These are phyloP conservation scores for Hibiscus syriacus DNA, from an alignment of 345 rosid species.

Conservation along the genomic window DNA sequence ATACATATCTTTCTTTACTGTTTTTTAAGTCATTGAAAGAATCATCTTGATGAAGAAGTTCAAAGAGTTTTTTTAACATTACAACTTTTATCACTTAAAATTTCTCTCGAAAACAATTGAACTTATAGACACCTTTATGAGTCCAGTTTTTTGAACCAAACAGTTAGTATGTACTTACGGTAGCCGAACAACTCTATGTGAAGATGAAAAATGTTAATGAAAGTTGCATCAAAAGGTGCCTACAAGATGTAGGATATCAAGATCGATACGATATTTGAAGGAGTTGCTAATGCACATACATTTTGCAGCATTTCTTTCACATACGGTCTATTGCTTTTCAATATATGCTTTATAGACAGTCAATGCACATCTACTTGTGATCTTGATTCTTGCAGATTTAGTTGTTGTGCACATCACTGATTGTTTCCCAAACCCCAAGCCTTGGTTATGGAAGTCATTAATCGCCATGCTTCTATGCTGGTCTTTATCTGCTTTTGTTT, in stretches of 20 bases:
- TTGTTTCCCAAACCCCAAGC: neutral
- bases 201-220: neutral
- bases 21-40: neutral
- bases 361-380: too few species aligned
- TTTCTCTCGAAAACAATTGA: neutral
- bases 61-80: neutral
- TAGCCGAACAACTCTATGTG: neutral
- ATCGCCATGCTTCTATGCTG: neutral
- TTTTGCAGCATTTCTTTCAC: neutral
- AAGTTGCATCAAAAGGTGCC: neutral
- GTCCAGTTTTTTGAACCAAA: neutral
- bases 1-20: neutral
- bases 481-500: neutral
- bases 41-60: neutral
- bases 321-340: neutral
- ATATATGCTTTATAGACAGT: neutral
- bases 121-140: neutral
- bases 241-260: neutral
- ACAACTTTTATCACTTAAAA: neutral
- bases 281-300: neutral
- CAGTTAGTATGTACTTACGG: neutral
- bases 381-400: too few species aligned
- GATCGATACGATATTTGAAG: neutral
- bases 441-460: neutral
- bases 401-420: neutral